phyloP scores from a whole-genome alignment of 2,329 filamentous ascomycete genomes.

The Aureobasidium sp. region DNA sequence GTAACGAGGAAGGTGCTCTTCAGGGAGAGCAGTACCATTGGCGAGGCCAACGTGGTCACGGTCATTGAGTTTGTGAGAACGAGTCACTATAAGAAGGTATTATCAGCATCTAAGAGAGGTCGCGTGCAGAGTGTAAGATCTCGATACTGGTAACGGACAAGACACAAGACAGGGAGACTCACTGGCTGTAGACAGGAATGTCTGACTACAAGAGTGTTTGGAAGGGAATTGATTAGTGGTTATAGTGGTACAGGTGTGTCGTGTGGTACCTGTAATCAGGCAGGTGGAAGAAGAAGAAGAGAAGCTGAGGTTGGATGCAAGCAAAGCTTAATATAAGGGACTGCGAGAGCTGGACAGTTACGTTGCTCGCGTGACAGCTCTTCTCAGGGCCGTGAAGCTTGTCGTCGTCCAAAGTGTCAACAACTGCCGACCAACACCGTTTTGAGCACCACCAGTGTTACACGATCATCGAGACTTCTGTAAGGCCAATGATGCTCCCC shows the following conservation, averaged over 20 bases:
- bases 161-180: background rate
- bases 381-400: constrained; percentile 7
- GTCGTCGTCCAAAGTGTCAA: background rate
- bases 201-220: background rate
- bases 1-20: constrained; percentile 79
- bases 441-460: background rate
- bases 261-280: background rate
- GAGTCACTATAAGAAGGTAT: constrained; percentile 64
- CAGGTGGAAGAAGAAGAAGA: constrained; percentile 1
- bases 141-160: background rate
- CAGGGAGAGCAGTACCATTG: constrained; percentile 61
- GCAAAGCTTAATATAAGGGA: constrained; percentile 15
- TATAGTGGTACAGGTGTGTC: background rate
- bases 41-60: constrained; percentile 78
- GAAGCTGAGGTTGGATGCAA: constrained; percentile 11
- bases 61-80: constrained; percentile 92
- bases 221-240: background rate
- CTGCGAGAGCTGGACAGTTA: constrained; percentile 4
- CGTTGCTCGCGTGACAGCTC: constrained; percentile 12
- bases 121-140: background rate
- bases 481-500: background rate
- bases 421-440: background rate
- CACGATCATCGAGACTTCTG: background rate
- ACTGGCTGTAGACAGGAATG: background rate
- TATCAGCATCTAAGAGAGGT: background rate